Base-by-base conservation (phyloP, 768 basidiomycete genomes). In the Termitomyces sp. region DNA sequence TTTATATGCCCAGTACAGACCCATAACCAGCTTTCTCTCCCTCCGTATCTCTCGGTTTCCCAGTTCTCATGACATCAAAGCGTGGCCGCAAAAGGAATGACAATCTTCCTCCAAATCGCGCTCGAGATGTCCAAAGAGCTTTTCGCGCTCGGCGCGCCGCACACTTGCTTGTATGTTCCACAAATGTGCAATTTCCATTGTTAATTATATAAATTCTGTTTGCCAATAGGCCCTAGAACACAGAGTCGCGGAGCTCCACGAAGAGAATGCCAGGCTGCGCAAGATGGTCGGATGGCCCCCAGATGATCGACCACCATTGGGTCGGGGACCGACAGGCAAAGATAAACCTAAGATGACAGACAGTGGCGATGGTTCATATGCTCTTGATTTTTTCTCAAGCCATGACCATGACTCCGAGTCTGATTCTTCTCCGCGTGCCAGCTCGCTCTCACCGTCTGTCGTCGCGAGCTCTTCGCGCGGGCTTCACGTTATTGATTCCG, bases 111-210 rank as follows among this genome's bases (percentile, higher is more conserved):
- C 87, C 87, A 4, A 88, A 88, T 65, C 84, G 92, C 61, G 92
- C 92, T 29, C 77, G 93, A 57, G 93, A 94, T 66, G 90, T 94
- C 18, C 92, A 95, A 69, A 75, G 92, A 67, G 92, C 92, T 9
- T 95, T 94, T 76, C 82, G 92, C 61, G 93, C 92, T 34, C 78
- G 93, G 62, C 83, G 92, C 64, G 92, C 92, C 60, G 91, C 91
- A 56, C 92, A 94, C 71, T 79, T 95, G 55, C 82, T 88, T 77
- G 90, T 90, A 64, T 59, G 69, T 67, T 64, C 62, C 68, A 62
- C 58, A 53, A 63, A 71, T 72, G 65, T 75, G 69, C 74, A 74
- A 73, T 80, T 76, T 69, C 68, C 53, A 50, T 60, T 14, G 67
- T 76, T 71, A 72, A 68, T 58, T 59, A 58, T 58, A 56, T 67